phyloP scores from a whole-genome alignment of 2,329 filamentous ascomycete species.

The Exophiala bonariae region DNA sequence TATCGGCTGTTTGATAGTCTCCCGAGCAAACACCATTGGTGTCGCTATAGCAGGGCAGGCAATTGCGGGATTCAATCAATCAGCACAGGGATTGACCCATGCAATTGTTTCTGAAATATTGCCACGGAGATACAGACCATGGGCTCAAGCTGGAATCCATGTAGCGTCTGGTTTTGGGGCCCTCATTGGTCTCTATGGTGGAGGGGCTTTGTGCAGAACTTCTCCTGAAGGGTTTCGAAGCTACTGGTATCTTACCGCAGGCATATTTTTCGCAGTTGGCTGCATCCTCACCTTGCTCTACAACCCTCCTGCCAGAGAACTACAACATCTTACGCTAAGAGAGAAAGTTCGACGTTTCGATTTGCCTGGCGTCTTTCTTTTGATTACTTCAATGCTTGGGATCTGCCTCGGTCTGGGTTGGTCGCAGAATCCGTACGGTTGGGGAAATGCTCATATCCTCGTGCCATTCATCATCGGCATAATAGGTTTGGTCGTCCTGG shows the following conservation, averaged over 20 bases:
- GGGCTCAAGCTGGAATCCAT: conserved; percentile 7
- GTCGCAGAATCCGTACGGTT: not conserved
- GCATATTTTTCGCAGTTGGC: conserved; percentile 1
- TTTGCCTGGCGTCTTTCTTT: not conserved
- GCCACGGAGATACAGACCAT: conserved; percentile 12
- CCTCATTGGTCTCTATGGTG: conserved; percentile 4
- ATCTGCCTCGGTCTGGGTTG: not conserved
- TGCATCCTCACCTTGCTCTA: conserved; percentile 7
- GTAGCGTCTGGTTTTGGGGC: conserved; percentile 4
- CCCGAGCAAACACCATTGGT: conserved; percentile 6
- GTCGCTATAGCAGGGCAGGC: conserved; percentile 3
- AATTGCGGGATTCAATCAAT: not conserved
- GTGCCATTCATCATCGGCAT: not conserved
- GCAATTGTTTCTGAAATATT: conserved; percentile 13
- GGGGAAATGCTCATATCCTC: not conserved
- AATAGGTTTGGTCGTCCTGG: not conserved
- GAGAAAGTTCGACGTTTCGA: not conserved
- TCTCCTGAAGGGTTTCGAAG: conserved; percentile 9
- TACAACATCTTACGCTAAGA: not conserved
- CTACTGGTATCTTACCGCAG: conserved; percentile 14
- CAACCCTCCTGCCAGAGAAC: conserved; percentile 7
- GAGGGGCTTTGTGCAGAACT: conserved; percentile 4
- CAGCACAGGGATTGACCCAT: conserved; percentile 7
- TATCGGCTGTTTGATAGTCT: conserved; percentile 8
- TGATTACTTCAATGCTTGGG: not conserved